phyloP scores from a whole-genome alignment of 805 yeast genomes.

The Candida maris region DNA sequence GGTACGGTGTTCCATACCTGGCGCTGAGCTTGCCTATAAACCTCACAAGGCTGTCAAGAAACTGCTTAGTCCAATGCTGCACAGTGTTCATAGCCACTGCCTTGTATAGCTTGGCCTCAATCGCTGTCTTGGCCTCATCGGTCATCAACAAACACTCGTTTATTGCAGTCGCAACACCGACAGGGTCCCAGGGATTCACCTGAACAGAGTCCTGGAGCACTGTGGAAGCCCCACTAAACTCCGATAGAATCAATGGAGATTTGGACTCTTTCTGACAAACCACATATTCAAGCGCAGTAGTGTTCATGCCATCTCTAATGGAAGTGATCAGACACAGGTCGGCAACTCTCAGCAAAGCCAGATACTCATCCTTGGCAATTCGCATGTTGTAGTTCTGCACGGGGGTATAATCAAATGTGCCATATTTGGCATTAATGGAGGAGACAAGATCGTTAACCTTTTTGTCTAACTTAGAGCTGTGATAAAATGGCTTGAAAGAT shows the following conservation, averaged over 20 bases:
- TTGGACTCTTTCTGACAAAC: constrained; percentile 73
- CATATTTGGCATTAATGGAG: constrained; percentile 80
- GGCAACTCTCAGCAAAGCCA: constrained; percentile 83
- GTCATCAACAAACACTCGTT: constrained; percentile 62
- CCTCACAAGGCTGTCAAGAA: constrained; percentile 40
- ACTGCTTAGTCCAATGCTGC: constrained; percentile 74
- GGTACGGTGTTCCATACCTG: constrained; percentile 70
- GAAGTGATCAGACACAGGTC: constrained; percentile 87
- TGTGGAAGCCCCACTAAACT: constrained; percentile 85
- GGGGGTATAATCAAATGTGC: constrained; percentile 78
- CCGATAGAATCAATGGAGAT: constrained; percentile 82
- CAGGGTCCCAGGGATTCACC: constrained; percentile 97
- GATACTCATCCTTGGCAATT: constrained; percentile 81
- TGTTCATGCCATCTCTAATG: constrained; percentile 94
- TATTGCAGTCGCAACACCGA: constrained; percentile 84
- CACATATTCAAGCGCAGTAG: constrained; percentile 89
- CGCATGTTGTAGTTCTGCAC: constrained; percentile 91
- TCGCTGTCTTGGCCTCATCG: constrained; percentile 37
- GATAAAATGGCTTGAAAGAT: constrained; percentile 69
- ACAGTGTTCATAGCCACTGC: constrained; percentile 69
- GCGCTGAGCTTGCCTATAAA: constrained; percentile 34
- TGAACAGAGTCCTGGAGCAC: constrained; percentile 69
- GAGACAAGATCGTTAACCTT: constrained; percentile 80
- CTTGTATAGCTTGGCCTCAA: constrained; percentile 54
- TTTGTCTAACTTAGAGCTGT: constrained; percentile 65